Evolutionary conservation across 768 basidiomycete genomes (phyloP).

Genomic region (Trametes cubensis): DNA sequence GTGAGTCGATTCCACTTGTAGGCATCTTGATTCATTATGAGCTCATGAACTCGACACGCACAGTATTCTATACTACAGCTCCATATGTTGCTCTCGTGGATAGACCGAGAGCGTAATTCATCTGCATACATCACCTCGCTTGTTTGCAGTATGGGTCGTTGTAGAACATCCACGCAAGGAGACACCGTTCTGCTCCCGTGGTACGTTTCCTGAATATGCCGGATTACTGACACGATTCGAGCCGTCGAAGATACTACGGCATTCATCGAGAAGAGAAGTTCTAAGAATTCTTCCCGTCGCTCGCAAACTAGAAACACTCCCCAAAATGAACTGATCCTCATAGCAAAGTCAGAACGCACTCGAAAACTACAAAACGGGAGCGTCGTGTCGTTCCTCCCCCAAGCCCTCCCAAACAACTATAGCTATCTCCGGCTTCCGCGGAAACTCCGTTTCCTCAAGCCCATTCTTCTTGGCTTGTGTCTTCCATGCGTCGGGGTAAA

Average conservation of each 20-base stretch:
- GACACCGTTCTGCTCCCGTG: no score
- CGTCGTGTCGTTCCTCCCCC: not conserved
- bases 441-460: not conserved
- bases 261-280: no score
- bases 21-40: no score
- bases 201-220: no score
- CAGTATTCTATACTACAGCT: not conserved
- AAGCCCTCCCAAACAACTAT: not conserved
- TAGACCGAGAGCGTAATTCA: not conserved
- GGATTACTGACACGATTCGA: no score
- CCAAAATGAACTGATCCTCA: not conserved
- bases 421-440: not conserved
- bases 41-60: no score
- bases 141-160: no score
- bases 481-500: conserved; percentile 25
- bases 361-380: not conserved
- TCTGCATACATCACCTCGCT: not conserved
- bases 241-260: no score
- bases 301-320: no score
- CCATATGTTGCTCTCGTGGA: not conserved
- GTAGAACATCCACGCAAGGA: no score
- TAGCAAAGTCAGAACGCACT: not conserved
- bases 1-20: not conserved
- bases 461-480: not conserved
- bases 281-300: no score